These are phyloP conservation scores for Colletotrichum lindemuthianum DNA, from an alignment of 2,329 filamentous ascomycete species.

Conservation along the genomic window DNA sequence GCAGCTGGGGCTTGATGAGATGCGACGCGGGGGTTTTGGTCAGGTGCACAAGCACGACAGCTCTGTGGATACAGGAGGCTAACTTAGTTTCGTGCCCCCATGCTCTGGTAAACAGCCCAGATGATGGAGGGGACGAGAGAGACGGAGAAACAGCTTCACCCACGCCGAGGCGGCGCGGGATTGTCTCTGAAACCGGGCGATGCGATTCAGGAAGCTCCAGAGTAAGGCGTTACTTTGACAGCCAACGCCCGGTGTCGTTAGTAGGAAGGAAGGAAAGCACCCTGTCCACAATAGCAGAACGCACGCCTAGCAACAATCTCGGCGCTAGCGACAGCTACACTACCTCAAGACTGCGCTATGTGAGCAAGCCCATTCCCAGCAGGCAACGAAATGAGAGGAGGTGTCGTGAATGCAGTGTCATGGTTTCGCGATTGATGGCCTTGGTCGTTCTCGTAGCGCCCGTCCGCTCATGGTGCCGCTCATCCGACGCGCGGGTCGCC, in stretches of 20 bases:
- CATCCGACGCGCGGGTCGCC: conserved; percentile 6
- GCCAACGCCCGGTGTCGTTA: conserved; percentile 12
- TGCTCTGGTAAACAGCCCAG: no score
- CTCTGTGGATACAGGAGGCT: not conserved
- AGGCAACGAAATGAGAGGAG: conserved; percentile 21
- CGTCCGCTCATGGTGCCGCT: conserved; percentile 11
- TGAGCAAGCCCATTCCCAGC: conserved; percentile 8
- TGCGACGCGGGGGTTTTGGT: conserved; percentile 6
- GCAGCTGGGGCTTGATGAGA: not conserved
- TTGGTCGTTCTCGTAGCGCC: conserved; percentile 13
- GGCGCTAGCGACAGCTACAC: not conserved
- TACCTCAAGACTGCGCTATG: not conserved
- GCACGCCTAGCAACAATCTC: no score
- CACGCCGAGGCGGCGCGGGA: not conserved
- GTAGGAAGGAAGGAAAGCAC: not conserved
- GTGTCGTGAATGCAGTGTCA: conserved; percentile 28
- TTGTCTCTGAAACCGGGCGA: no score
- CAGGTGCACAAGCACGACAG: not conserved
- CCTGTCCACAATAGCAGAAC: no score
- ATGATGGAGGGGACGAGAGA: no score
- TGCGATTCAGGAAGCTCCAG: not conserved
- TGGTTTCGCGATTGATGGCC: not conserved
- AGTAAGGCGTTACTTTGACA: not conserved
- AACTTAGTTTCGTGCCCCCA: not conserved
- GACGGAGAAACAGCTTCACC: not conserved